A percentile compares a stretch with the other conserved stretches of the same genome.
phyloP scores from a whole-genome alignment of 257 asterid species.

The Scutellaria galericulata region DNA sequence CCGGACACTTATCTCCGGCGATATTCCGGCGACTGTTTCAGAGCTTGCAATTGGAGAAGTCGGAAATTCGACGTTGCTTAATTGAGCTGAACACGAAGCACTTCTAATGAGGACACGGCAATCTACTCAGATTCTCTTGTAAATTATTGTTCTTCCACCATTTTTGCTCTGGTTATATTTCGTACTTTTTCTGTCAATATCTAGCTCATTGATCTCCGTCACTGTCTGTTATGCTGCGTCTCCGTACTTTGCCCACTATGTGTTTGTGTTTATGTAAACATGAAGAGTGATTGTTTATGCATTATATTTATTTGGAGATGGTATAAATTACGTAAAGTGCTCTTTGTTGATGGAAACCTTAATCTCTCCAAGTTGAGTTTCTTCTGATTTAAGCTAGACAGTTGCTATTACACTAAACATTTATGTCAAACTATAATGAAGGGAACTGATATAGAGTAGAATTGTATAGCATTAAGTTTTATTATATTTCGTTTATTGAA shows the following conservation, averaged over 20 bases:
- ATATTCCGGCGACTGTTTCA: too few relatives aligned
- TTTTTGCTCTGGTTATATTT: background rate
- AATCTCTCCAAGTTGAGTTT: background rate
- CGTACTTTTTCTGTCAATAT: too few relatives aligned
- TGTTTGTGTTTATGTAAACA: constrained; percentile 32
- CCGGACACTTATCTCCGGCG: too few relatives aligned
- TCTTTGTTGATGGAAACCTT: background rate
- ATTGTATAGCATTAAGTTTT: background rate
- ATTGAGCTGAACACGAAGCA: constrained; percentile 20
- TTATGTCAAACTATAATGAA: background rate
- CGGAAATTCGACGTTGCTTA: background rate
- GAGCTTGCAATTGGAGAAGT: background rate
- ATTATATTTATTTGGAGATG: background rate
- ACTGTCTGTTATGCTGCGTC: background rate
- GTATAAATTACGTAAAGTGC: background rate
- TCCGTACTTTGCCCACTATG: constrained; percentile 25
- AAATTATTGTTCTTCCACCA: too few relatives aligned
- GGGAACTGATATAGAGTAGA: background rate
- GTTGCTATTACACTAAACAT: background rate
- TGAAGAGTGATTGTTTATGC: constrained; percentile 3
- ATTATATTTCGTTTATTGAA: background rate
- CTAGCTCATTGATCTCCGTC: background rate
- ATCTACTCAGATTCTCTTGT: background rate
- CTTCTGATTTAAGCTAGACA: constrained; percentile 2
- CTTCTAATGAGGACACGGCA: background rate